These are phyloP conservation scores for Rhazya stricta DNA, from an alignment of 257 asterid genomes.

Conservation along the genomic window DNA sequence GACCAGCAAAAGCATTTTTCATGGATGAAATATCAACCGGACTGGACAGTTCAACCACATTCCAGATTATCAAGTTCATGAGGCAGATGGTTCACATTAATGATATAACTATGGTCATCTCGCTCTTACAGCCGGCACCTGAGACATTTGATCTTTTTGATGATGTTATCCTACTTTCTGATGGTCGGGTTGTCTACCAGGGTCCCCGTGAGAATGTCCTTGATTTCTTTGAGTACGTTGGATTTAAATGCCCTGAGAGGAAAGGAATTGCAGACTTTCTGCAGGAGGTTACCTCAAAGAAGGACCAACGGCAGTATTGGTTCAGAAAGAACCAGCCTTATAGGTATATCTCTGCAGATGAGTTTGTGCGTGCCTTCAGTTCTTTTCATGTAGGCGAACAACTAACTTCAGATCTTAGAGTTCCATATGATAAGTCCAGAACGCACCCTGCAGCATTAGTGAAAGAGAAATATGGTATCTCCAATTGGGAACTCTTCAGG, in stretches of 20 bases:
- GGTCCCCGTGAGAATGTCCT: slow-evolving; percentile 74
- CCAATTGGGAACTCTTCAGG: slow-evolving; percentile 60
- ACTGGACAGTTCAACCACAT: slow-evolving; percentile 84
- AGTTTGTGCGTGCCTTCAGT: slow-evolving; percentile 51
- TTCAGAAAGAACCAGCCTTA: slow-evolving; percentile 45
- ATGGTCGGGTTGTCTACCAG: slow-evolving; percentile 67
- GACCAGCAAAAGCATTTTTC: slow-evolving; percentile 88
- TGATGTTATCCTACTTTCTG: slow-evolving; percentile 73
- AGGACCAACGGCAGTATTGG: slow-evolving; percentile 87
- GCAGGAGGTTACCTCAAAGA: too few species aligned
- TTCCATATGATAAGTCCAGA: slow-evolving; percentile 55
- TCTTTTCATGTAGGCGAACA: slow-evolving; percentile 52
- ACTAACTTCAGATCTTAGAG: slow-evolving; percentile 39
- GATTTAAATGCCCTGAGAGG: slow-evolving; percentile 81
- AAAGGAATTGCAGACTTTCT: slow-evolving; percentile 82
- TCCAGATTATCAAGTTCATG: slow-evolving; percentile 75
- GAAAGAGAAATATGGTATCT: slow-evolving; percentile 63
- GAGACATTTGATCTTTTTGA: slow-evolving; percentile 73
- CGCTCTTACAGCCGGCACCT: slow-evolving; percentile 86
- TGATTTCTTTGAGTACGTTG: slow-evolving; percentile 55
- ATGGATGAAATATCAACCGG: slow-evolving; percentile 94
- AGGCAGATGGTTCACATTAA: slow-evolving; percentile 78
- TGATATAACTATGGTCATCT: slow-evolving; percentile 70
- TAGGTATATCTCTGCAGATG: slow-evolving; percentile 44
- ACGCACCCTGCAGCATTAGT: slow-evolving; percentile 79